Evolutionary conservation across 192 early-diverging fungal genomes (phyloP).

Genomic region (Umbelopsis isabellina): DNA sequence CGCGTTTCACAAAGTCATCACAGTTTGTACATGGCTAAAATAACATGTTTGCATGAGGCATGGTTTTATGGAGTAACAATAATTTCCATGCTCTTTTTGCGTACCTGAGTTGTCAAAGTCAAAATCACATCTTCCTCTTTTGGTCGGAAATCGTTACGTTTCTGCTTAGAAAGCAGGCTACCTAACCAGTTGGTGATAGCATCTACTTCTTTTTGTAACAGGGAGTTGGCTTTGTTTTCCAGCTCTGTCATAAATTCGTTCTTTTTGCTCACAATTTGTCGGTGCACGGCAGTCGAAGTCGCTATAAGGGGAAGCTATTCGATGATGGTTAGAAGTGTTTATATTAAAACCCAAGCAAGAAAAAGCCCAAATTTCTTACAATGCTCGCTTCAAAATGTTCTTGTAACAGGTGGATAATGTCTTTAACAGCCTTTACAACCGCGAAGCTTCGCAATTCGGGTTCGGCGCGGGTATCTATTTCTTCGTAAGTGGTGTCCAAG

Average conservation of each 20-base stretch:
- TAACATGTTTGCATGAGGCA: not conserved
- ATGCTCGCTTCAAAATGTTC: conserved; percentile 78
- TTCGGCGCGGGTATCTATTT: conserved; percentile 63
- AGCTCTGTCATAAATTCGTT: conserved; percentile 86
- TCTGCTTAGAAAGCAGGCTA: conserved; percentile 74
- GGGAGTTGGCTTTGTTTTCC: conserved; percentile 79
- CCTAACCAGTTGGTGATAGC: conserved; percentile 75
- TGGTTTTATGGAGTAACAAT: not conserved
- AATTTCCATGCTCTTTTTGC: not conserved
- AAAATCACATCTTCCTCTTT: conserved; percentile 84
- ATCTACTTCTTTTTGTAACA: conserved; percentile 74
- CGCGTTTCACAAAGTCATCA: conserved; percentile 73
- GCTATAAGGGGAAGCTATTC: conserved; percentile 68
- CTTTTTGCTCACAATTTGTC: conserved; percentile 84
- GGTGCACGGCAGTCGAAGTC: conserved; percentile 74
- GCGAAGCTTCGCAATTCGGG: conserved; percentile 67
- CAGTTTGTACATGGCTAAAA: conserved; percentile 76
- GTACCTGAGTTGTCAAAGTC: conserved; percentile 62
- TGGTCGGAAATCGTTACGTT: conserved; percentile 88
- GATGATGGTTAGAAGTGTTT: not conserved
- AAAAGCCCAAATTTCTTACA: conserved; percentile 46
- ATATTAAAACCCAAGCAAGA: conserved; percentile 20
- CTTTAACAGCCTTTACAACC: conserved; percentile 65
- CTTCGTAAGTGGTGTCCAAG: conserved; percentile 75
- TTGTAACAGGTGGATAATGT: conserved; percentile 78